Evolutionary conservation across 169 alveolate species (phyloP), one percentile per base, ranked within the genome.

Genomic region (Plasmodium malariae): DNA sequence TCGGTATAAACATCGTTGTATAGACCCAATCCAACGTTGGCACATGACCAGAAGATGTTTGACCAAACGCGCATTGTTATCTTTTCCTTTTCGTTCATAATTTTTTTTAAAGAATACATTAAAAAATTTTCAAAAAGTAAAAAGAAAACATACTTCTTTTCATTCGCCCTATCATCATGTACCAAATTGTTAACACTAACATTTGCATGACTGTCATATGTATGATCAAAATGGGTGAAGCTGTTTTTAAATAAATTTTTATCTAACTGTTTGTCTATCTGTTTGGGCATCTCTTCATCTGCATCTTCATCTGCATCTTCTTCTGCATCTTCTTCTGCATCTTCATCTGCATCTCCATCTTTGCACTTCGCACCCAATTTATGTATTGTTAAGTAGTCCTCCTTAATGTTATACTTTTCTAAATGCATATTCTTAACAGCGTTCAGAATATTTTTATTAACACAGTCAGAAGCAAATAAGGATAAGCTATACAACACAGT

Each of bases 1-100:
- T 80, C 63, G 12, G 69, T 11, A 24, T 37, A 32, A 3, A 24
- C 14, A 30, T 80, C 83, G 2, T 45, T 80, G 30, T 80, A 80
- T 26, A 80, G 48, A 32, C 90, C 90, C 37, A 80, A 37, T 3
- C 90, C 90, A 3, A 80, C 14, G 67, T 67, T 80, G 24, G 90
- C 90, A 69, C 90, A 80, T 7, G 90, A 57, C 90, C 90, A 80
- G 21, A 80, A 80, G 6, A 80, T 65, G 36, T 71, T 80, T 0
- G 90, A 36, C 90, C 90, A 80, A 9, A 26, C 51, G 7, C 90
- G 37, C 90, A 80, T 80, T 24, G 67, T 80, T 63, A 80, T 65
- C 67, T 80, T 80, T 24, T 63, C 76, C 30, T 30, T 80, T 59
- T 80, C 90, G 37, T 67, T 80, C 1, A 24, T 17, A 49, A 80